phyloP scores from a whole-genome alignment of 768 basidiomycete genomes.

The Boletus subcaerulescens region DNA sequence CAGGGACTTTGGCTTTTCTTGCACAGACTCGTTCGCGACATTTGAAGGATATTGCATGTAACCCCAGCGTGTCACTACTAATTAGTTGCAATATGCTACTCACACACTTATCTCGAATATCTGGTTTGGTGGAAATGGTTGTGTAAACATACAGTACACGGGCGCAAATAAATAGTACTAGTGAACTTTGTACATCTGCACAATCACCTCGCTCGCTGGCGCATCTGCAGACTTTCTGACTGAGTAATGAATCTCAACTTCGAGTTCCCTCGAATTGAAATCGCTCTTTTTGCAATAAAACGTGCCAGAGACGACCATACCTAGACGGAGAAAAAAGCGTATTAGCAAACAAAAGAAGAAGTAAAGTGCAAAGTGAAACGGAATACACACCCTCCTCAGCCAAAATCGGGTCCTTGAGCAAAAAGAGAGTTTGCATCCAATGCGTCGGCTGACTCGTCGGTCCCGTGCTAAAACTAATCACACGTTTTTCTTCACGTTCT shows the following conservation, averaged over 20 bases:
- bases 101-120: background rate
- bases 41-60: background rate
- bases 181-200: conserved; percentile 79
- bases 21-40: background rate
- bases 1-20: background rate
- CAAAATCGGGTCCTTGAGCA: conserved; percentile 75
- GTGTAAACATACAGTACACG: background rate
- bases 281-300: conserved; percentile 82
- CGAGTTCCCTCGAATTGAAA: conserved; percentile 81
- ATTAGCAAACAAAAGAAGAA: background rate
- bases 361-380: background rate
- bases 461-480: conserved; percentile 87
- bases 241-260: conserved; percentile 83
- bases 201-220: conserved; percentile 44
- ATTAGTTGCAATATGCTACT: conserved; percentile 11
- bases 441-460: conserved; percentile 86
- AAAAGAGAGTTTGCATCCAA: conserved; percentile 94
- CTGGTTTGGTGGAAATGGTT: background rate
- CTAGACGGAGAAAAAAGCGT: conserved; percentile 35
- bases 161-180: conserved; percentile 25
- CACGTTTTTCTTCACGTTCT: conserved; percentile 36
- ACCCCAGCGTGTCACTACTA: conserved; percentile 3
- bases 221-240: conserved; percentile 41
- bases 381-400: conserved; percentile 63
- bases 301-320: conserved; percentile 69